phyloP scores from a whole-genome alignment of 148 eudicot genomes.

The Gaultheria prostrata region DNA sequence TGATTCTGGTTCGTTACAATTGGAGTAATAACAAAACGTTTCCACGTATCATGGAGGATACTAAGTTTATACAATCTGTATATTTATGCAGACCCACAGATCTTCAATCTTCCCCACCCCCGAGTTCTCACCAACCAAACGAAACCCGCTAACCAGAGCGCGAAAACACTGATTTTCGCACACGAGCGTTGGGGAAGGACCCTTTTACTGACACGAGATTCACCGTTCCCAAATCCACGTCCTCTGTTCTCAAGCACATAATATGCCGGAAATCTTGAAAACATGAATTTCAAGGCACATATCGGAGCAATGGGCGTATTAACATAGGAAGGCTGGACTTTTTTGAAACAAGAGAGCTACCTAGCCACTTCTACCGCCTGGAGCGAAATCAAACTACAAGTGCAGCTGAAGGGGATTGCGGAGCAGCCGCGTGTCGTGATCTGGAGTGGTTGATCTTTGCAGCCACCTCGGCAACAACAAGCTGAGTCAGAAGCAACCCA shows the following conservation, averaged over 20 bases:
- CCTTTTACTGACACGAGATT: neutral
- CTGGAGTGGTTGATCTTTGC: conserved; percentile 49
- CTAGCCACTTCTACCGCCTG: neutral
- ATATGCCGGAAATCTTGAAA: neutral
- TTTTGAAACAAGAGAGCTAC: no score
- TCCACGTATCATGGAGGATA: neutral
- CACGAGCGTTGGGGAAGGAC: neutral
- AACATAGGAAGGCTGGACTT: neutral
- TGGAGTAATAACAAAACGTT: neutral
- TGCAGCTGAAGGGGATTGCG: conserved; percentile 22
- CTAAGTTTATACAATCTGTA: neutral
- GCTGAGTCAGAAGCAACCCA: conserved; percentile 75
- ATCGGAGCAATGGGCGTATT: neutral
- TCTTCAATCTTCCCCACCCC: neutral
- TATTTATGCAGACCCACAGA: neutral
- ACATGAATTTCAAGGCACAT: neutral
- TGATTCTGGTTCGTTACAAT: neutral
- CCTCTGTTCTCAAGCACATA: neutral
- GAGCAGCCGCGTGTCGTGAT: conserved; percentile 21
- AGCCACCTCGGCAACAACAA: conserved; percentile 66
- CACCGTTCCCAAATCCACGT: neutral
- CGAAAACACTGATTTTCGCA: neutral
- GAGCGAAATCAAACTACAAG: conserved; percentile 40
- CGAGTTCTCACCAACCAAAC: neutral
- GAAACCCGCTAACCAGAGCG: neutral